These are phyloP conservation scores for Poa annua DNA, from an alignment of 176 grass and related monocot species.

Conservation along the genomic window DNA sequence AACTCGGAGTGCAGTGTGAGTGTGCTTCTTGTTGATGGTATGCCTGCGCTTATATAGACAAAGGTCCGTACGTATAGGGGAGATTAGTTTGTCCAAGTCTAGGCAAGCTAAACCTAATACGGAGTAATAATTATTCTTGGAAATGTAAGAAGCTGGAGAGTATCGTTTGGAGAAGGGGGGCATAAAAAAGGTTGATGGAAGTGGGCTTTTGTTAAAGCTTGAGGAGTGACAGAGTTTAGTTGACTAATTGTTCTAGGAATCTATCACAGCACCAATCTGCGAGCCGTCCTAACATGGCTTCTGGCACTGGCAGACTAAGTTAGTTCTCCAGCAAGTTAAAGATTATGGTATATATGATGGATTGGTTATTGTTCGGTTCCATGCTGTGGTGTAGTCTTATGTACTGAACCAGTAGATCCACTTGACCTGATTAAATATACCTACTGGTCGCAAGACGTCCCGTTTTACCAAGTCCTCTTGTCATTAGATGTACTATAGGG, in stretches of 20 bases:
- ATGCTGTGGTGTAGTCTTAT: background rate
- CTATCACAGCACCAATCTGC: conserved; percentile 15
- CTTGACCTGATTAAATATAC: background rate
- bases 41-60: conserved; percentile 34
- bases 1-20: background rate
- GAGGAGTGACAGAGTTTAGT: conserved; percentile 1
- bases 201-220: conserved; percentile 46
- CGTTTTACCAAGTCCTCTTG: background rate
- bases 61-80: background rate
- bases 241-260: conserved; percentile 43
- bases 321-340: conserved; percentile 38
- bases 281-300: background rate
- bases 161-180: background rate
- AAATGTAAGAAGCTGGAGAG: conserved; percentile 34
- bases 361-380: background rate
- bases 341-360: background rate
- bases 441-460: background rate
- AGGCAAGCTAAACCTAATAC: conserved; percentile 5
- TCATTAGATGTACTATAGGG: background rate
- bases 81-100: conserved; percentile 14
- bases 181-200: conserved; percentile 18
- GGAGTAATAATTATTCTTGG: conserved; percentile 26
- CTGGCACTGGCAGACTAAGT: background rate
- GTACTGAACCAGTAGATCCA: background rate
- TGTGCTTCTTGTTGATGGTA: background rate